A percentile compares a stretch with the other conserved stretches of the same genome.
phyloP scores from a whole-genome alignment of 2,329 filamentous ascomycete species.

The Daldinia eschscholtzii region DNA sequence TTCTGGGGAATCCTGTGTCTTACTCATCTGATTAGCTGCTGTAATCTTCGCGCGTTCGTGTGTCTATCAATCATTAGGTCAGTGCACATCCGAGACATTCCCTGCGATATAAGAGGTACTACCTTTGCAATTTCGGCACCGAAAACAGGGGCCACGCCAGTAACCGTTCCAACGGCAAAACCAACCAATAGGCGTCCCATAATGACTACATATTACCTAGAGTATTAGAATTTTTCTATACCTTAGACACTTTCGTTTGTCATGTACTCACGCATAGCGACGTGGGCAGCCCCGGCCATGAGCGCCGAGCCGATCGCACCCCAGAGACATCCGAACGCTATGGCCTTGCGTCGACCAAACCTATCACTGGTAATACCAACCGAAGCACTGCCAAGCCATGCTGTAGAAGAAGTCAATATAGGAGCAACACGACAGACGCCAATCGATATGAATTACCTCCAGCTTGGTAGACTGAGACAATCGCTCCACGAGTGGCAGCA shows the following conservation, averaged over 20 bases:
- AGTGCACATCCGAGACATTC: background rate
- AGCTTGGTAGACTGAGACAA: conserved; percentile 58
- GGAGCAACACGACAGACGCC: background rate
- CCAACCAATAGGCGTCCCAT: conserved; percentile 56
- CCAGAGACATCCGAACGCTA: conserved; percentile 57
- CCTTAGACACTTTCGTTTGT: too few species aligned
- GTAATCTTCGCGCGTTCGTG: conserved; percentile 57
- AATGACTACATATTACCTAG: conserved; percentile 52
- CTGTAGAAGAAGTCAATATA: conserved; percentile 39
- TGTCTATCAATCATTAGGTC: conserved; percentile 43
- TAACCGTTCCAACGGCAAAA: conserved; percentile 58
- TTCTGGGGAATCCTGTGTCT: conserved; percentile 23
- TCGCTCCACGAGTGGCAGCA: conserved; percentile 55
- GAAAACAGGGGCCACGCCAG: conserved; percentile 57
- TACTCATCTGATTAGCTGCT: conserved; percentile 58
- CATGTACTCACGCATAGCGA: conserved; percentile 55
- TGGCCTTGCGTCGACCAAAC: conserved; percentile 56
- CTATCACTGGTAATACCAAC: conserved; percentile 56
- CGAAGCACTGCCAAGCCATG: conserved; percentile 57
- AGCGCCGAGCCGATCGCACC: conserved; percentile 56
- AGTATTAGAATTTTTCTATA: background rate
- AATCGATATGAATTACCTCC: conserved; percentile 48
- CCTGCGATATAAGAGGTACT: background rate
- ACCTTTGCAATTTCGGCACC: conserved; percentile 58
- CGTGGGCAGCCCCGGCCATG: conserved; percentile 58